Evolutionary conservation across 768 basidiomycete genomes (phyloP).

Genomic region (Candolleomyces aberdarensis): DNA sequence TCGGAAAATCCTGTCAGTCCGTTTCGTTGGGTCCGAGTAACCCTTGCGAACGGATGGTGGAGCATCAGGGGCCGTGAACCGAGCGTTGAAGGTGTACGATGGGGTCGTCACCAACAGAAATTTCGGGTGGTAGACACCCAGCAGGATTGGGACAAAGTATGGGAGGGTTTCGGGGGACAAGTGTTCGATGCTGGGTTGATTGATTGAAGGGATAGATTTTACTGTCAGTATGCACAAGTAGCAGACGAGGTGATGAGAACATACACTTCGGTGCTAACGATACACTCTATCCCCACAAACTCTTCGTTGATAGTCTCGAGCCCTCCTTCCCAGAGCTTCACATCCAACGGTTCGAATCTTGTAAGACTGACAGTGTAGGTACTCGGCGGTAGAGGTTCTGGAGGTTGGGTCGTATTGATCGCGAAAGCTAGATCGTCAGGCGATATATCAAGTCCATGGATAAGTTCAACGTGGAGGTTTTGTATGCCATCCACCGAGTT

Average conservation of each 20-base stretch:
- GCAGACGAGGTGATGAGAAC: conserved; percentile 21
- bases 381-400: conserved; percentile 12
- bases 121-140: conserved; percentile 76
- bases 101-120: conserved; percentile 81
- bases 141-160: conserved; percentile 64
- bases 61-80: conserved; percentile 58
- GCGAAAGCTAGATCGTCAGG: conserved; percentile 53
- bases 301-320: conserved; percentile 64
- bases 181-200: conserved; percentile 68
- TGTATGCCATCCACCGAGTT: conserved; percentile 41
- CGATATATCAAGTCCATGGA: conserved; percentile 72
- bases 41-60: conserved; percentile 46
- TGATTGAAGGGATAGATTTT: background rate
- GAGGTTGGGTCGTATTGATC: conserved; percentile 42
- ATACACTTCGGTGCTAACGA: conserved; percentile 81
- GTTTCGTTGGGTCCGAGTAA: conserved; percentile 68
- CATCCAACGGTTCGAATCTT: conserved; percentile 70
- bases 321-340: conserved; percentile 73
- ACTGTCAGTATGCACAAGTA: background rate
- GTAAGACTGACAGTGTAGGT: conserved; percentile 24
- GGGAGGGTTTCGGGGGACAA: conserved; percentile 55
- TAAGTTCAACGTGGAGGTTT: conserved; percentile 53
- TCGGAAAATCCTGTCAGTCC: conserved; percentile 73
- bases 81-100: conserved; percentile 77
- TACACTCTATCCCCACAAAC: conserved; percentile 65